A percentile compares a stretch with the other conserved stretches of the same genome.
phyloP scores from a whole-genome alignment of 1,284 basidiomycete genomes.

The Schizophyllum commune region DNA sequence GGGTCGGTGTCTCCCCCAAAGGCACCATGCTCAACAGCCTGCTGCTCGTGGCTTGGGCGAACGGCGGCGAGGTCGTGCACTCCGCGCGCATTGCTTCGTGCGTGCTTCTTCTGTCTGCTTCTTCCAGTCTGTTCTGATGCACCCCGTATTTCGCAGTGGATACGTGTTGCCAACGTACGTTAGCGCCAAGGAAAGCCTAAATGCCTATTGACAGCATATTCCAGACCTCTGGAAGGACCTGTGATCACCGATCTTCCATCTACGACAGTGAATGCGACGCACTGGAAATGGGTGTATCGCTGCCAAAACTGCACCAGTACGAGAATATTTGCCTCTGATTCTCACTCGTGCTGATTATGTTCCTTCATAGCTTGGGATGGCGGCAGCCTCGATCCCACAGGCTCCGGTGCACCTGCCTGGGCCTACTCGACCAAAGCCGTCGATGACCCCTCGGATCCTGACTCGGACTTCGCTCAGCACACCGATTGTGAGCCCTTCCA shows the following conservation, averaged over 20 bases:
- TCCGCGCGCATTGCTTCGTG: slow-evolving; percentile 47
- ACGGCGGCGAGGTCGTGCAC: slow-evolving; percentile 40
- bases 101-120: no score
- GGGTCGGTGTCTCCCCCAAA: slow-evolving; percentile 45
- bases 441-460: slow-evolving; percentile 27
- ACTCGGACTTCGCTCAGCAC: slow-evolving; percentile 34
- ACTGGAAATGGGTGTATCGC: slow-evolving; percentile 51
- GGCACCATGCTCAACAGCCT: slow-evolving; percentile 49
- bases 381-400: slow-evolving; percentile 31
- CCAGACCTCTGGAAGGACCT: slow-evolving; percentile 33
- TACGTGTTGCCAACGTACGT: slow-evolving; percentile 9
- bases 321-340: slow-evolving; percentile 7
- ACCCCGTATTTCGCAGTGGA: background rate
- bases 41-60: slow-evolving; percentile 52
- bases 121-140: no score
- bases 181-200: background rate
- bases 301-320: slow-evolving; percentile 46
- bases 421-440: slow-evolving; percentile 23
- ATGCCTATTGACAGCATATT: background rate
- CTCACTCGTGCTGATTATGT: background rate
- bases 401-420: slow-evolving; percentile 44
- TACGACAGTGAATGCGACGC: slow-evolving; percentile 39
- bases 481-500: slow-evolving; percentile 31
- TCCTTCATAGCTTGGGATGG: slow-evolving; percentile 26
- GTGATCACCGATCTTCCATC: slow-evolving; percentile 37